A percentile compares a stretch with the other conserved stretches of the same genome.
These are phyloP conservation scores for Debaryomyces maramus DNA, from an alignment of 805 yeast genomes.

Conservation along the genomic window DNA sequence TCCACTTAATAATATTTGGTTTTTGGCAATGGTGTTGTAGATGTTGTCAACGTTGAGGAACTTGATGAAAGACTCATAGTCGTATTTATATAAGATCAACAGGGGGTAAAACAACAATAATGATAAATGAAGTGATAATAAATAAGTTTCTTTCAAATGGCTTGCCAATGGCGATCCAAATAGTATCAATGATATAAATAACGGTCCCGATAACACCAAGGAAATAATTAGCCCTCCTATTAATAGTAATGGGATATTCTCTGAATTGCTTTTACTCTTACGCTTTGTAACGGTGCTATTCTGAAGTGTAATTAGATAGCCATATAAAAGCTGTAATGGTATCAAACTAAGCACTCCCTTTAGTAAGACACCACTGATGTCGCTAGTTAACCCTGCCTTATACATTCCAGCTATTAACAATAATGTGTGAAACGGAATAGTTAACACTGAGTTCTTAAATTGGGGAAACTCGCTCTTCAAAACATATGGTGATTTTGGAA, in stretches of 20 bases:
- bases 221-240: slow-evolving; percentile 31
- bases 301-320: slow-evolving; percentile 15
- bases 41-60: slow-evolving; percentile 23
- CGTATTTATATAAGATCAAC: slow-evolving; percentile 54
- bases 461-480: slow-evolving; percentile 12
- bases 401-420: slow-evolving; percentile 30
- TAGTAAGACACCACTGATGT: slow-evolving; percentile 22
- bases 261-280: slow-evolving; percentile 6
- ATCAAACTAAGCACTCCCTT: slow-evolving; percentile 26
- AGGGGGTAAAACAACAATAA: slow-evolving; percentile 62
- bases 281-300: slow-evolving; percentile 2
- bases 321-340: slow-evolving; percentile 25
- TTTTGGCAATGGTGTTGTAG: slow-evolving; percentile 20
- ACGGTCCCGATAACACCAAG: slow-evolving; percentile 34
- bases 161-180: slow-evolving; percentile 81
- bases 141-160: slow-evolving; percentile 52
- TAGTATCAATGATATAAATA: slow-evolving; percentile 48
- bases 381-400: slow-evolving; percentile 26
- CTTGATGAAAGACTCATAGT: slow-evolving; percentile 36
- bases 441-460: slow-evolving; percentile 11
- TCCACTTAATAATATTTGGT: slow-evolving; percentile 28
- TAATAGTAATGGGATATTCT: slow-evolving; percentile 24
- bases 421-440: slow-evolving; percentile 32
- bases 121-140: slow-evolving; percentile 63
- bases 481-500: not conserved